Evolutionary conservation across 2,329 filamentous ascomycete species (phyloP), one percentile per base, ranked within the genome.

Genomic region (Allantophomopsis cytisporea): DNA sequence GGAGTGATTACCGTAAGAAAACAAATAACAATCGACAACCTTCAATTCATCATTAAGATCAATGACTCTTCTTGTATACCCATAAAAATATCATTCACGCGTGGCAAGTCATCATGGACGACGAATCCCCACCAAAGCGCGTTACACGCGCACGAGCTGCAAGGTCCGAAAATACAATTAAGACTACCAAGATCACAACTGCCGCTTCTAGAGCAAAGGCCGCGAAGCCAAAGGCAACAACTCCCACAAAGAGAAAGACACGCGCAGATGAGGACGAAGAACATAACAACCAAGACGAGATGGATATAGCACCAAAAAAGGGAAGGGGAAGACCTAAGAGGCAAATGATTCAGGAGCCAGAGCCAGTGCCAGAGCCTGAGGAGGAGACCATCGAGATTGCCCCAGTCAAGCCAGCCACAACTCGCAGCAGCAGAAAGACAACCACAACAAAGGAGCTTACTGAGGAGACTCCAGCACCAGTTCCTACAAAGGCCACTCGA

Each of bases 81-180:
- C 20, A 37, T 36, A n/a, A n/a, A 21, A 35, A 28, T 28, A 28
- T 28, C 23, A 12, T 28, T 28, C 11, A 28, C 7, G 23, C 11
- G 23, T 28, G 23, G 23, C 5, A 41, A 40, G 35, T 34, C 38
- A 62, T 38, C 46, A 74, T 76, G 71, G 68, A 71, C 47, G 58
- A 59, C 39, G 55, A 61, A 46, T 75, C 69, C 42, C 71, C 73
- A 38, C 73, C 72, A 30, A 74, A 74, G 58, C 68, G 73, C 46
- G 65, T 76, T 51, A 76, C 73, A 45, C 68, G 73, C 47, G 62
- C 65, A 35, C 52, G 63, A 48, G 64, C 62, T 42, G 63, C 63
- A 36, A 60, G 61, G 31, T 52, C 48, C 39, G 60, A 65, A 41
- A 51, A 59, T 18, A 52, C 56, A 33, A 49, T 55, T 30, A 65